A percentile compares a stretch with the other conserved stretches of the same genome.
These are phyloP conservation scores for Celoporthe dispersa DNA, from an alignment of 2,329 filamentous ascomycete genomes.

Conservation along the genomic window DNA sequence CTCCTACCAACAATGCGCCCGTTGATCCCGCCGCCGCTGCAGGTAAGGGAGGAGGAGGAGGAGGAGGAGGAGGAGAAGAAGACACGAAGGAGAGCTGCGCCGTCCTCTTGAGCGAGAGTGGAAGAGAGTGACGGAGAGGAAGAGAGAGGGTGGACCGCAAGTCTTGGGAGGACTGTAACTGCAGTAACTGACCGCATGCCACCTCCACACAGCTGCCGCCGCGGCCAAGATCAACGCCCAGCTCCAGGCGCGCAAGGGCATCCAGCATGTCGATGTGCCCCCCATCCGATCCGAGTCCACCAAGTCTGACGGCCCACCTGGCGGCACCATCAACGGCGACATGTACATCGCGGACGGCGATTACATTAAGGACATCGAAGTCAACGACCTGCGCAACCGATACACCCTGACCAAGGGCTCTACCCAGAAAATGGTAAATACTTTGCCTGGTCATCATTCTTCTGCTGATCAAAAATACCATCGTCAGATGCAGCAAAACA, in stretches of 20 bases:
- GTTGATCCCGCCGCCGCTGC: constrained; percentile 77
- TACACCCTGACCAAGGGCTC: constrained; percentile 97
- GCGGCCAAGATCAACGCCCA: constrained; percentile 86
- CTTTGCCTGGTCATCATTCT: constrained; percentile 59
- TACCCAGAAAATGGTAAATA: constrained; percentile 99
- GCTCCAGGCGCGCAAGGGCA: constrained; percentile 83
- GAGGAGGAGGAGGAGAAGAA: neutral
- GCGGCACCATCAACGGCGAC: constrained; percentile 74
- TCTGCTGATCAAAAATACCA: constrained; percentile 64
- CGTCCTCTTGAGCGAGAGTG: neutral
- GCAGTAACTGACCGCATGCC: neutral
- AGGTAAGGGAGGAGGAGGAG: constrained; percentile 53
- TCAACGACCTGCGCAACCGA: constrained; percentile 95
- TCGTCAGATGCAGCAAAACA: constrained; percentile 35
- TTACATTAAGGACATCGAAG: constrained; percentile 98
- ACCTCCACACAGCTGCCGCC: constrained; percentile 68
- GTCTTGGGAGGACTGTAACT: neutral
- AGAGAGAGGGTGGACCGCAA: neutral
- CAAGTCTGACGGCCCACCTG: constrained; percentile 45
- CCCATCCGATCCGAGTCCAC: constrained; percentile 64
- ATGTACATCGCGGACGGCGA: constrained; percentile 96
- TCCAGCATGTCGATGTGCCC: constrained; percentile 88
- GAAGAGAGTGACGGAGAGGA: neutral
- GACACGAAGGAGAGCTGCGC: neutral
- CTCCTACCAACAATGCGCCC: constrained; percentile 56